These are phyloP conservation scores for Candida multigemmis DNA, from an alignment of 805 yeast species.

Conservation along the genomic window DNA sequence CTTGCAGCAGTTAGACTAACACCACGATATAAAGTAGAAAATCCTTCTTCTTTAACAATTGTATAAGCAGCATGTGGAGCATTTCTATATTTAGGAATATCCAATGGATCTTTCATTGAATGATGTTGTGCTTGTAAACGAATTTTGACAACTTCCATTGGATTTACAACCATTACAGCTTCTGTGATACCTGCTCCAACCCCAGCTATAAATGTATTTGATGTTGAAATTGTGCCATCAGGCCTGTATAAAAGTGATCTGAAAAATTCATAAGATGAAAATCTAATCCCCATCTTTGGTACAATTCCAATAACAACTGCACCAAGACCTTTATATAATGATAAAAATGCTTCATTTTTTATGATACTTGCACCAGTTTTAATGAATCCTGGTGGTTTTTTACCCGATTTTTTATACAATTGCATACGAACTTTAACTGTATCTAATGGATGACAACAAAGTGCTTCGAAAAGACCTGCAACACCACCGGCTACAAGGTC, in stretches of 20 bases:
- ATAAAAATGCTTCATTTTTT: conserved; percentile 70
- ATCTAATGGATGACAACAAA: conserved; percentile 96
- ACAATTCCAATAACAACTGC: conserved; percentile 97
- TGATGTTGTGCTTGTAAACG: conserved; percentile 93
- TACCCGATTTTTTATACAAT: conserved; percentile 62
- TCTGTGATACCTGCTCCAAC: conserved; percentile 97
- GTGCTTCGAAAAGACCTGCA: conserved; percentile 96
- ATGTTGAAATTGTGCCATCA: conserved; percentile 62
- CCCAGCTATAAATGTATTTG: conserved; percentile 80
- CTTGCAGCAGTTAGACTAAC: conserved; percentile 93
- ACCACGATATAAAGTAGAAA: conserved; percentile 84
- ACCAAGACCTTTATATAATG: conserved; percentile 91
- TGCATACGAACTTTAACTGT: conserved; percentile 98
- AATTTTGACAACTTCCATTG: conserved; percentile 95
- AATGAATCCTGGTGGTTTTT: conserved; percentile 79
- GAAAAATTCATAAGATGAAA: conserved; percentile 87
- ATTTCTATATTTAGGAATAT: conserved; percentile 77
- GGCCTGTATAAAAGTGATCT: conserved; percentile 57
- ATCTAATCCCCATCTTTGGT: conserved; percentile 97
- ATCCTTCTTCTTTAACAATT: conserved; percentile 86
- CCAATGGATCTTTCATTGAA: conserved; percentile 76
- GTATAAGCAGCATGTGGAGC: conserved; percentile 87
- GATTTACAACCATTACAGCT: conserved; percentile 90
- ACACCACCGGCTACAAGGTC: conserved; percentile 90
- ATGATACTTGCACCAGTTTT: conserved; percentile 75